Base-by-base conservation (phyloP, 2,329 filamentous ascomycete species). In the Exophiala aquamarina region DNA sequence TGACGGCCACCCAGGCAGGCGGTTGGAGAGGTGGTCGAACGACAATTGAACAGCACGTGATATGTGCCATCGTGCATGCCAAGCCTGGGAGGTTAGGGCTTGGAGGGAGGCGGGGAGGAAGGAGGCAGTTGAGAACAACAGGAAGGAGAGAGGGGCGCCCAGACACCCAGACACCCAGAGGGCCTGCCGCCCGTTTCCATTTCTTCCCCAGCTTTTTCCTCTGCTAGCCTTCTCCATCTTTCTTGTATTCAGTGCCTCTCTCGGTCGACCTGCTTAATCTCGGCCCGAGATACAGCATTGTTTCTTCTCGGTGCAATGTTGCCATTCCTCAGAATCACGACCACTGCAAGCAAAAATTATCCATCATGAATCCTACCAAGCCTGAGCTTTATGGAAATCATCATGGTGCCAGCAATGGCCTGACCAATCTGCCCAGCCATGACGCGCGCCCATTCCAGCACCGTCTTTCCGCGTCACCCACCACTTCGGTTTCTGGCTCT, bases 401-500 rank as follows among this genome's bases (percentile, higher is more conserved):
- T 18, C 14, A 29, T 1, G 23, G 5, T 33, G 35, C 23, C 32
- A 26, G 38, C 23, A 45, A 47, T 46, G 44, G 48, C 26, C 48
- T 45, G 33, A 19, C 45, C 20, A 47, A 36, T 23, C 6, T 14
- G 13, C 5, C 13, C 6, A 34, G 32, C n/a, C 6, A 34, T 34
- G 17, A 14, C 18, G 35, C n/a, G 9, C 35, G 15, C 31, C 17
- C 32, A 26, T 11, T 45, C 26, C 11, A 34, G 23, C 21, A 19
- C 31, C 20, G 20, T 13, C 19, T 19, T 15, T 19, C 35, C 7
- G 35, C 14, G 8, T 37, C 52, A 7, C 31, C 45, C n/a, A 49
- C 49, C 14, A 52, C 51, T 14, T 55, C 55, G 28, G 55, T 56
- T 41, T 78, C 75, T 60, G 70, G 60, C 29, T 71, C 71, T 31